Percentiles rank a stretch among this genome's conserved stretches.
These are phyloP conservation scores for Phialophora expanda DNA, from an alignment of 2,329 filamentous ascomycete species.

Conservation along the genomic window DNA sequence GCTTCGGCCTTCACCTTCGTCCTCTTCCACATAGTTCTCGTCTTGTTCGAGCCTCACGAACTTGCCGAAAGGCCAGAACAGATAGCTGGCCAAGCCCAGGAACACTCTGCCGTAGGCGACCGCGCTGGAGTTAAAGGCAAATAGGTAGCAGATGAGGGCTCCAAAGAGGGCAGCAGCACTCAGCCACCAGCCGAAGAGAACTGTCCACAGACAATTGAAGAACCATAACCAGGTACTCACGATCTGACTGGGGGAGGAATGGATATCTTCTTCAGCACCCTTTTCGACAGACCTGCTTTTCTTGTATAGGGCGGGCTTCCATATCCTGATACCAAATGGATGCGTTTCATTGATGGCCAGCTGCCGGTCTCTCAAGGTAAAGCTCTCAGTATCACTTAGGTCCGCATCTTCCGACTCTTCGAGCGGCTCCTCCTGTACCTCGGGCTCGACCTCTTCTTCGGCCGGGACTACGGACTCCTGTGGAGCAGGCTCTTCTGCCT, in stretches of 20 bases:
- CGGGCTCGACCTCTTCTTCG: slow-evolving; percentile 50
- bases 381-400: slow-evolving; percentile 92
- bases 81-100: slow-evolving; percentile 80
- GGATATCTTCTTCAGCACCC: slow-evolving; percentile 94
- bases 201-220: slow-evolving; percentile 88
- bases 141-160: slow-evolving; percentile 76
- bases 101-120: slow-evolving; percentile 84
- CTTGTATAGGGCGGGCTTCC: slow-evolving; percentile 98
- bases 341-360: slow-evolving; percentile 98
- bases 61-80: slow-evolving; percentile 96
- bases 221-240: slow-evolving; percentile 84
- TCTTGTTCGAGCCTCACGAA: slow-evolving; percentile 93
- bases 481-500: slow-evolving; percentile 47
- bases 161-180: slow-evolving; percentile 74
- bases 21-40: slow-evolving; percentile 91
- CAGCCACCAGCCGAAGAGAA: slow-evolving; percentile 97
- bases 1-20: slow-evolving; percentile 92
- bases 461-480: slow-evolving; percentile 42
- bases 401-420: slow-evolving; percentile 72
- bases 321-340: slow-evolving; percentile 97
- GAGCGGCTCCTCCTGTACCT: slow-evolving; percentile 58
- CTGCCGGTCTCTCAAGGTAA: slow-evolving; percentile 95
- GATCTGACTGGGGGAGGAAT: slow-evolving; percentile 86
- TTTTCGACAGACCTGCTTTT: slow-evolving; percentile 96
- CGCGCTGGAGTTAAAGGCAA: slow-evolving; percentile 78